Conservation (phyloP, 768 basidiomycete genomes). For the Tricholoma sp. region DNA sequence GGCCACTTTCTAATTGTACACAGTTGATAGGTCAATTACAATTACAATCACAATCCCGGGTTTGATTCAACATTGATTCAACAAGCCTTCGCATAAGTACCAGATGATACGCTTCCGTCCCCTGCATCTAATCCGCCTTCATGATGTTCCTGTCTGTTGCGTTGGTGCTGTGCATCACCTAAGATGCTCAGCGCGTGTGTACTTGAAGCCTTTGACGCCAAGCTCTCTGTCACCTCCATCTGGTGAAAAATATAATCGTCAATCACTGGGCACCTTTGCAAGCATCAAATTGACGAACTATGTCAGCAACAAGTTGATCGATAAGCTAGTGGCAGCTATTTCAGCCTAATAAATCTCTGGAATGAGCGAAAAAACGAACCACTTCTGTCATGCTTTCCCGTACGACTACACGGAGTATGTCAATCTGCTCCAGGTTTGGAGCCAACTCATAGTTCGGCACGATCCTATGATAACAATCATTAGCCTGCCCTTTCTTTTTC, state of each 20-base stretch:
- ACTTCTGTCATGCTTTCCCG: slow-evolving; percentile 54
- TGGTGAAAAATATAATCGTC: slow-evolving; percentile 17
- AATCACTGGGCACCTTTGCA: background rate
- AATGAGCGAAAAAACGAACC: slow-evolving; percentile 28
- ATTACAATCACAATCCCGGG: background rate
- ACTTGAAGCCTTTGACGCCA: slow-evolving; percentile 42
- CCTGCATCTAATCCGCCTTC: slow-evolving; percentile 44
- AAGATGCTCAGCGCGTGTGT: slow-evolving; percentile 47
- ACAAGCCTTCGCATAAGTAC: slow-evolving; percentile 68
- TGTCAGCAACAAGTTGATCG: slow-evolving; percentile 61
- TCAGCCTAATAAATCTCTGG: slow-evolving; percentile 45
- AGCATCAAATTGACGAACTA: slow-evolving; percentile 39
- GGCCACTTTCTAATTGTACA: background rate
- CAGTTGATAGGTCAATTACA: background rate
- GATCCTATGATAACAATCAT: slow-evolving; percentile 28
- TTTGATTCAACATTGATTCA: slow-evolving; percentile 46
- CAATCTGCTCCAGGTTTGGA: slow-evolving; percentile 45
- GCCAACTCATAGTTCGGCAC: slow-evolving; percentile 50
- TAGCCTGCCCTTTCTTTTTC: background rate
- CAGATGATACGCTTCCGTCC: slow-evolving; percentile 42
- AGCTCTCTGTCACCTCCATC: slow-evolving; percentile 60
- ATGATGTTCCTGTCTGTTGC: slow-evolving; percentile 29
- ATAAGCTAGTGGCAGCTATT: slow-evolving; percentile 38
- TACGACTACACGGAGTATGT: slow-evolving; percentile 64
- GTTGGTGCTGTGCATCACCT: slow-evolving; percentile 22